Evolutionary conservation across 2,329 filamentous ascomycete genomes (phyloP), one percentile per base, ranked within the genome.

Genomic region (Penicillium sp.): DNA sequence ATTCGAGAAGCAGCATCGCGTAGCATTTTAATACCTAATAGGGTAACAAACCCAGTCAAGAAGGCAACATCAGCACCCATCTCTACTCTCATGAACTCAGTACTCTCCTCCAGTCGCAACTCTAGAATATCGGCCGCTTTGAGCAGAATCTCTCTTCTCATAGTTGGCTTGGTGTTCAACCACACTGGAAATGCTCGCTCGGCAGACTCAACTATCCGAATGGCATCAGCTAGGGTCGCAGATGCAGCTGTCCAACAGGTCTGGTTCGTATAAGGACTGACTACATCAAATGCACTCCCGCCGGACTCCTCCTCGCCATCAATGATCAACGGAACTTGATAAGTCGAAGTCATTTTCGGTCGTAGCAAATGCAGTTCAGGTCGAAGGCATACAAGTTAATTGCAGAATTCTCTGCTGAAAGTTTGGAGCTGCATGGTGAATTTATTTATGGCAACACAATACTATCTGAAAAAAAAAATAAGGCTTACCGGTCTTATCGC

Each of bases 131-230:
- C 83, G 9, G 87, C 85, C 0, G 88, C 86, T 67, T 83, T 85
- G 60, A 90, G 77, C 50, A 94, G 79, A 63, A 93, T 84, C 60
- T 87, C 81, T 18, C 88, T 84, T 28, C 87, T 84, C 18, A 77
- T 64, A n/a, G 75, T 66, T 1, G 85, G 82, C 33, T 83, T 83
- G 2, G 83, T 81, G 56, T 78, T 80, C 20, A 81, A 80, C 90
- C 89, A 94, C 53, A 79, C 70, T 47, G 80, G 80, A 69, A 89
- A 86, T 1, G 89, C 88, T 2, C 77, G 74, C 9, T 82, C 74
- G 1, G 88, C 88, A 11, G 86, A 83, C 20, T 76, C 69, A 26
- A 81, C 70, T 30, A 84, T 84, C 43, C 69, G 66, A 18, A 69
- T 61, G 18, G 69, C 69, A 62, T 72, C 67, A 47, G 65, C 46